phyloP scores from a whole-genome alignment of 2,329 filamentous ascomycete species.

The Orbilia javanica region DNA sequence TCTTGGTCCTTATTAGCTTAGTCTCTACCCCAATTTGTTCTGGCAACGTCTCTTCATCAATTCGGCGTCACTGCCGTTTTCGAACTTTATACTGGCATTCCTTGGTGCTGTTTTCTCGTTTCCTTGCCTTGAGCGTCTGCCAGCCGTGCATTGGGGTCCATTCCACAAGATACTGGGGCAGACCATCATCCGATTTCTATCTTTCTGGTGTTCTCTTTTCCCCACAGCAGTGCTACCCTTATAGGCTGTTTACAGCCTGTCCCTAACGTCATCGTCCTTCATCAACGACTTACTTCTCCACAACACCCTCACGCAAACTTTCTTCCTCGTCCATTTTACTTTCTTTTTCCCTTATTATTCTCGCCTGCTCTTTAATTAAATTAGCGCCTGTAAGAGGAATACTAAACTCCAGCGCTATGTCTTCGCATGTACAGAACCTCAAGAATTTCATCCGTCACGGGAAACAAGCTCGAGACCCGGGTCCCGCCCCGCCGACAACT shows the following conservation, averaged over 20 bases:
- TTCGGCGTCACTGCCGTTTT: slow-evolving; percentile 3
- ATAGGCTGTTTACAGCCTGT: background rate
- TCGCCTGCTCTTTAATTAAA: background rate
- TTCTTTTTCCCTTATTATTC: background rate
- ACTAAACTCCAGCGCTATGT: slow-evolving; percentile 69
- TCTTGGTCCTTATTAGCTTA: background rate
- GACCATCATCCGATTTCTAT: background rate
- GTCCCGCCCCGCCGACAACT: slow-evolving; percentile 73
- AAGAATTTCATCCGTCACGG: slow-evolving; percentile 99
- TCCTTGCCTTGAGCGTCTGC: slow-evolving; percentile 7
- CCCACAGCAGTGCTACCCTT: background rate
- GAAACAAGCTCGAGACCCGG: slow-evolving; percentile 84
- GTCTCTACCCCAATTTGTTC: slow-evolving; percentile 3
- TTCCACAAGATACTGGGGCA: background rate
- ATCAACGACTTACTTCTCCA: slow-evolving; percentile 1
- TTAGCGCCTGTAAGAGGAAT: slow-evolving; percentile 20
- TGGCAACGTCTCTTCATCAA: background rate
- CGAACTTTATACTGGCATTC: slow-evolving; percentile 20
- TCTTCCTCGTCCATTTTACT: background rate
- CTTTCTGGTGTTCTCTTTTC: background rate
- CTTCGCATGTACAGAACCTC: slow-evolving; percentile 82
- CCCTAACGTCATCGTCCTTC: background rate
- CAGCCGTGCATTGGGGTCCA: background rate
- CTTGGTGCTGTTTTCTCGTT: slow-evolving; percentile 12
- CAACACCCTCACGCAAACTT: slow-evolving; percentile 5